phyloP scores from a whole-genome alignment of 1,139 yeast genomes.

The Pichia sp. region DNA sequence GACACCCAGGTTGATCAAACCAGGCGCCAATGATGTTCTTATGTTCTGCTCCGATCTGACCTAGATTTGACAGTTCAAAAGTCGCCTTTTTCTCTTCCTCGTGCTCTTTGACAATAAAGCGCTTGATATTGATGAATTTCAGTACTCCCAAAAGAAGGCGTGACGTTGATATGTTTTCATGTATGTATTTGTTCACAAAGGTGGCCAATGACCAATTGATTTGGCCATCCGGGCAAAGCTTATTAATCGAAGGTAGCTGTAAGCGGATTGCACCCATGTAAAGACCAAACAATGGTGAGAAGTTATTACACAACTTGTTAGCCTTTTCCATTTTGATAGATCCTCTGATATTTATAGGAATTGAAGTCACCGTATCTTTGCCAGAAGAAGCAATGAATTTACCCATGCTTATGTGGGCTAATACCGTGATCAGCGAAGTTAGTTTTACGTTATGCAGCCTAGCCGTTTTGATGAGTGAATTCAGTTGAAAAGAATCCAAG shows the following conservation, averaged over 20 bases:
- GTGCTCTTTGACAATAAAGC: neutral
- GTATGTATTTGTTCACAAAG: constrained; percentile 8
- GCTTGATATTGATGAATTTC: neutral
- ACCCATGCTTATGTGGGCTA: constrained; percentile 7
- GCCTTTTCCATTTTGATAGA: constrained; percentile 10
- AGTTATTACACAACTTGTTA: neutral
- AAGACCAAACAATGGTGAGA: constrained; percentile 15
- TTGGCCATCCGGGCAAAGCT: constrained; percentile 8
- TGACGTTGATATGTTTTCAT: neutral
- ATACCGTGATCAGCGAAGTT: constrained; percentile 9
- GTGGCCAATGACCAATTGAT: constrained; percentile 12
- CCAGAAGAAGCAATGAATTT: constrained; percentile 5
- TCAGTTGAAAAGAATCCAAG: neutral
- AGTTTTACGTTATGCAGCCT: constrained; percentile 1
- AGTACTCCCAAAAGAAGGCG: constrained; percentile 3
- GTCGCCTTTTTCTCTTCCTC: neutral
- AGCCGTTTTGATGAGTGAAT: neutral
- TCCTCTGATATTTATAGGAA: constrained; percentile 23
- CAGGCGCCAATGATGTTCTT: constrained; percentile 8
- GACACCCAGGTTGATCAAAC: constrained; percentile 15
- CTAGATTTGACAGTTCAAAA: constrained; percentile 13
- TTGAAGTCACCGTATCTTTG: constrained; percentile 9
- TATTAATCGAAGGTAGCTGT: constrained; percentile 12
- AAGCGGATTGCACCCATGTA: constrained; percentile 8
- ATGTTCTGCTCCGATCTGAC: neutral